Evolutionary conservation across 2,329 filamentous ascomycete genomes (phyloP), one percentile per base, ranked within the genome.

Genomic region (Shiraia sp.): DNA sequence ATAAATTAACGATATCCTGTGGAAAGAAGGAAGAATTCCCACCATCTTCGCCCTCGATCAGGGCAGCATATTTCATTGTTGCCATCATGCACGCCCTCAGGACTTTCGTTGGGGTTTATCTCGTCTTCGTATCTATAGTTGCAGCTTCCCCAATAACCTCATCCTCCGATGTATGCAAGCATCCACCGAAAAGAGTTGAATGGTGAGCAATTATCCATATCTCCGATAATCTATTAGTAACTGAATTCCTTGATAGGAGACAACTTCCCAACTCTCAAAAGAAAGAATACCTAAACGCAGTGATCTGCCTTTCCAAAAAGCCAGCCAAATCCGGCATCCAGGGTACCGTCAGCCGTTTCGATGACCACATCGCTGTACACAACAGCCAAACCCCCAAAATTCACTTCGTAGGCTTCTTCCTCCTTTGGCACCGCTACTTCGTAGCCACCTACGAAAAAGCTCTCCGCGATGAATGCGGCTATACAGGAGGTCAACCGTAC

Each of bases 401-500:
- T 16, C 61, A 64, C 27, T 63, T 36, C 30, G 61, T 63, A 6
- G 55, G 46, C 3, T 49, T 57, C 37, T 63, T 60, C 31, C 36
- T 45, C 10, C 36, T 55, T 0, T 59, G 55, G 57, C 57, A 63
- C 23, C 50, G 57, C 4, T 60, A 60, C 33, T 57, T 61, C 22
- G 32, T 53, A 16, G 40, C 42, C 1, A 54, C 47, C 1, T 60
- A 53, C 31, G 57, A 61, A n/a, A 51, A 55, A n/a, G 51, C 57
- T 1, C 36, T 63, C 4, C 37, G 55, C 1, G 30, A 53, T 14
- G 54, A 60, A 12, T 63, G 56, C n/a, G 59, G 54, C 6, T 61
- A 53, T 27, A 51, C 43, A 2, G 51, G 57, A 25, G 57, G 15
- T 4, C 55, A 63, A 25, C 57, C 57, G 26, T 79, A 77, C 58